Evolutionary conservation across 352 stramenopile species (phyloP).

Genomic region (Phytophthora colocasiae): DNA sequence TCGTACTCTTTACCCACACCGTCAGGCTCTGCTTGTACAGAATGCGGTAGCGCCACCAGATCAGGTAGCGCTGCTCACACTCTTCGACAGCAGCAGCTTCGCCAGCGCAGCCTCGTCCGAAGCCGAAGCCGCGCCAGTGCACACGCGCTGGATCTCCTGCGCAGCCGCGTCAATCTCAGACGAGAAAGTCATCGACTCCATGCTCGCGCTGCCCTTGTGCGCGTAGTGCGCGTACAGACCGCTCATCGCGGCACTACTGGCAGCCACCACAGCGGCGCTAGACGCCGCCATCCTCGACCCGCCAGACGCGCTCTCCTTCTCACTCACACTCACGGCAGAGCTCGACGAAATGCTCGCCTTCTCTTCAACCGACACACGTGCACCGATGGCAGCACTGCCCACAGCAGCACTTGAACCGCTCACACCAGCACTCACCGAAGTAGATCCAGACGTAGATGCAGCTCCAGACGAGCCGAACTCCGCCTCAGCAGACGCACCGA

Average conservation of each 20-base stretch:
- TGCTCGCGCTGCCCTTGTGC: conserved; percentile 10
- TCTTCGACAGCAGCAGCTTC: no score
- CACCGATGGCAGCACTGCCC: conserved; percentile 9
- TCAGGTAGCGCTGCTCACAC: no score
- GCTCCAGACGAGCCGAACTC: no score
- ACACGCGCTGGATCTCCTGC: conserved; percentile 50
- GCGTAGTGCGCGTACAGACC: conserved; percentile 17
- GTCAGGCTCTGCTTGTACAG: no score
- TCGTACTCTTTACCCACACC: no score
- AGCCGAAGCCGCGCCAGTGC: neutral
- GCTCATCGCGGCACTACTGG: conserved; percentile 3
- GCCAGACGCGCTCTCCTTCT: conserved; percentile 5
- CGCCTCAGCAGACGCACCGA: neutral
- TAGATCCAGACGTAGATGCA: conserved; percentile 4
- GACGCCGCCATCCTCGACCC: no score
- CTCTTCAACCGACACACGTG: conserved; percentile 20
- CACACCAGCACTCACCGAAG: conserved; percentile 1
- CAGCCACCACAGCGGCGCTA: neutral
- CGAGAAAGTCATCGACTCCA: conserved; percentile 37
- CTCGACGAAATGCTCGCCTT: conserved; percentile 18
- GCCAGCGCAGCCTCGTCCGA: no score
- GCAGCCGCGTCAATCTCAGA: conserved; percentile 43
- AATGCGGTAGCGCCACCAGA: no score
- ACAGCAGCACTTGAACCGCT: conserved; percentile 7
- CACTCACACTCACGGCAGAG: neutral